Evolutionary conservation across 768 basidiomycete species (phyloP), one percentile per base, ranked within the genome.

Genomic region (Leccinum olivaceopallidum): DNA sequence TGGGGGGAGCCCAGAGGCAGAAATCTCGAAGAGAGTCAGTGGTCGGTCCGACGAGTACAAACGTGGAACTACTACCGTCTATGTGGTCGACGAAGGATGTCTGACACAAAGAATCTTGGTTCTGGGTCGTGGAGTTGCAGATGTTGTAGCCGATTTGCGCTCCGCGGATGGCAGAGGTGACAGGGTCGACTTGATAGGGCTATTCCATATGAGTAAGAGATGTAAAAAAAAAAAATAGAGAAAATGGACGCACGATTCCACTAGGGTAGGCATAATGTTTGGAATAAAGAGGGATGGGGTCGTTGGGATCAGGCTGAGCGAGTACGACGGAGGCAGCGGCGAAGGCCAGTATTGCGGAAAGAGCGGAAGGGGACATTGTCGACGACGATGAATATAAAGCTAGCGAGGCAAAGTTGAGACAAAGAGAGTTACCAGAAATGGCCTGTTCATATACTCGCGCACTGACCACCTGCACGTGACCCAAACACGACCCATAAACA

Each of bases 111-210:
- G 90, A 89, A 9, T 76, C 55, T 61, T 82, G 83, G 71, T 78
- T 81, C 59, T 84, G 78, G 0, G 89, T 89, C 18, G 86, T 84
- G 1, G 83, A 80, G 72, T 89, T 90, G 72, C 87, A 89, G 12
- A 76, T 67, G 70, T 88, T 88, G 78, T 87, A 88, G 16, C 89
- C 89, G 20, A 67, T 65, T 69, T 90, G 89, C 14, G 75, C 66
- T 14, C 87, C 88, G 58, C 88, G 85, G 26, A 70, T 67, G 49
- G 75, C 74, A 13, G 69, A 54, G 61, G 74, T 73, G 48, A 79
- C 70, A 34, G 61, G 62, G 53, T 83, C 80, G 42, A 76, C 83
- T 71, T 84, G 76, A 67, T 81, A 79, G 2, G 85, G 85, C 83
- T 85, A 54, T 49, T 13, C 0, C 8, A 22, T 1, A 16, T 49